These are phyloP conservation scores for Alternaria brassicicola DNA, from an alignment of 2,329 filamentous ascomycete species.

Conservation along the genomic window DNA sequence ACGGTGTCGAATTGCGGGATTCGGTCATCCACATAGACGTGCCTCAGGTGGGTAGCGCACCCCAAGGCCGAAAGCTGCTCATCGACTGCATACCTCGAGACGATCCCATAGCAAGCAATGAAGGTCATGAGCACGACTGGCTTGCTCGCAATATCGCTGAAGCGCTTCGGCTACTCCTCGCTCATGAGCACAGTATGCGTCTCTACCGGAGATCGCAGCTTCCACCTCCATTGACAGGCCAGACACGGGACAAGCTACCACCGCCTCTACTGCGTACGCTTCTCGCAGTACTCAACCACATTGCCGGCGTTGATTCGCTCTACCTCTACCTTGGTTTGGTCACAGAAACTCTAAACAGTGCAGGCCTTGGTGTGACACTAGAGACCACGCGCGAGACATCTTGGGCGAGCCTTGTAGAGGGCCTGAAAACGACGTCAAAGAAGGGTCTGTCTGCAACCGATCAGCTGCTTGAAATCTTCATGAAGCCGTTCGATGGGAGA, in stretches of 20 bases:
- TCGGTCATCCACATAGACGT: constrained; percentile 46
- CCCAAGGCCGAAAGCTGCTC: constrained; percentile 64
- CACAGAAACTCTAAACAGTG: constrained; percentile 30
- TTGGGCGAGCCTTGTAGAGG: constrained; percentile 36
- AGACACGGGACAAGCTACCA: constrained; percentile 57
- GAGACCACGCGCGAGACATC: constrained; percentile 35
- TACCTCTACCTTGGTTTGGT: constrained; percentile 41
- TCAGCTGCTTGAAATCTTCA: constrained; percentile 39
- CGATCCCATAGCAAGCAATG: constrained; percentile 44
- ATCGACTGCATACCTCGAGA: constrained; percentile 71
- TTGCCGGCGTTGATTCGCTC: constrained; percentile 45
- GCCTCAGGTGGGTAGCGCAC: constrained; percentile 18
- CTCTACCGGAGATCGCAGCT: constrained; percentile 70
- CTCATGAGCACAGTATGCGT: constrained; percentile 78
- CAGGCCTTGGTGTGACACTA: constrained; percentile 38
- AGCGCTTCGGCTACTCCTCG: constrained; percentile 76
- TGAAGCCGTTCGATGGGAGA: constrained; percentile 37
- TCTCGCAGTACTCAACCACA: constrained; percentile 60
- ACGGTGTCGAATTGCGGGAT: constrained; percentile 69
- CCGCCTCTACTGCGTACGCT: constrained; percentile 66
- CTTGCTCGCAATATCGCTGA: constrained; percentile 71
- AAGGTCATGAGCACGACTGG: constrained; percentile 43
- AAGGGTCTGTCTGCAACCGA: constrained; percentile 40
- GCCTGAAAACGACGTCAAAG: constrained; percentile 34
- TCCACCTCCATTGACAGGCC: constrained; percentile 61